Conservation (phyloP, 371 early-diverging fungal species). For the Dentiscutata heterogama region DNA sequence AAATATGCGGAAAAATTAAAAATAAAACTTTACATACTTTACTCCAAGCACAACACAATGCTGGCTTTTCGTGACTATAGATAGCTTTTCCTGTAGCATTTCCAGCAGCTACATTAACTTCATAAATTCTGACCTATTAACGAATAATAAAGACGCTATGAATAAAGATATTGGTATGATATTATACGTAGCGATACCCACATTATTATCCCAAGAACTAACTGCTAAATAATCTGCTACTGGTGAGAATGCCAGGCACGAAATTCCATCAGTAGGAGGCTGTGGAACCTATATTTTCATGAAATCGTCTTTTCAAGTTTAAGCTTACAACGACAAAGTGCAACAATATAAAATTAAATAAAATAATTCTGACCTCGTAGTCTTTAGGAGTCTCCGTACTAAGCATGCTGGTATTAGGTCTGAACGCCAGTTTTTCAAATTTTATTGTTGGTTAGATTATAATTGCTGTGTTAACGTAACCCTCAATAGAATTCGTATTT, state of each 20-base stretch:
- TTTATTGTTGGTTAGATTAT: too few relatives aligned
- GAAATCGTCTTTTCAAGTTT: too few relatives aligned
- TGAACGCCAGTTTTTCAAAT: too few relatives aligned
- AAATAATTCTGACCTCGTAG: too few relatives aligned
- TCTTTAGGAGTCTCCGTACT: too few relatives aligned
- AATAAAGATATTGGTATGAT: background rate
- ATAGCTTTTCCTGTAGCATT: conserved; percentile 79
- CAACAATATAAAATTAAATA: too few relatives aligned
- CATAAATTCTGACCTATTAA: conserved; percentile 88
- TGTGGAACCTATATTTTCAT: conserved; percentile 62
- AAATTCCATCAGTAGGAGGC: conserved; percentile 88
- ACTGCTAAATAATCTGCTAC: conserved; percentile 87
- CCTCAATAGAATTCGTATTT: too few relatives aligned
- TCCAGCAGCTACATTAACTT: conserved; percentile 79
- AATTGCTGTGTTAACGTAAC: too few relatives aligned
- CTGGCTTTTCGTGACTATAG: conserved; percentile 89
- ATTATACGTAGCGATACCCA: conserved; percentile 50
- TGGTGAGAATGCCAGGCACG: conserved; percentile 82
- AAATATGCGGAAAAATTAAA: background rate
- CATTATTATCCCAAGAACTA: conserved; percentile 94
- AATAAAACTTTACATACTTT: conserved; percentile 64
- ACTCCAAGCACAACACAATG: conserved; percentile 87
- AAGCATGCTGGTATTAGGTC: too few relatives aligned
- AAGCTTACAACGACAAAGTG: too few relatives aligned
- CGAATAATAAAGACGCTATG: background rate